phyloP scores from a whole-genome alignment of 768 basidiomycete genomes.

The Lactifluus piperatus region DNA sequence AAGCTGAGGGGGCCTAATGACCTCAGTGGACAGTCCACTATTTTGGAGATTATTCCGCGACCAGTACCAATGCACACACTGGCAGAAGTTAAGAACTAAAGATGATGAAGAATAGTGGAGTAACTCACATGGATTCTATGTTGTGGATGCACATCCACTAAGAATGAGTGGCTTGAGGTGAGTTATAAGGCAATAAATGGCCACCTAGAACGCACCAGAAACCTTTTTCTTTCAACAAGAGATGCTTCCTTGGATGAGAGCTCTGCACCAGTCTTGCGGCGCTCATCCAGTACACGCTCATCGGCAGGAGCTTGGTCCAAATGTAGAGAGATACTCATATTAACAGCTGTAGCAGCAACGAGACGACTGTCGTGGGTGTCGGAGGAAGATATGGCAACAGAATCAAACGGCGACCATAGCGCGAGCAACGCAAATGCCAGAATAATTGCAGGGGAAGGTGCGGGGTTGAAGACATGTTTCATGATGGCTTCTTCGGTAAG shows the following conservation, averaged over 20 bases:
- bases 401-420: conserved; percentile 36
- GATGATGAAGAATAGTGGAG: not conserved
- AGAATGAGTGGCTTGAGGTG: not conserved
- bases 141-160: conserved; percentile 19
- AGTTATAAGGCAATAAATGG: not conserved
- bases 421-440: conserved; percentile 36
- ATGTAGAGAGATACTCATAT: conserved; percentile 39
- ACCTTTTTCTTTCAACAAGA: not conserved
- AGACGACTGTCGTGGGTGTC: conserved; percentile 33
- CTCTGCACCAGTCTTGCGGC: conserved; percentile 5
- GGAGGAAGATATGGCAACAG: conserved; percentile 21
- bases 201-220: not conserved
- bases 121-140: conserved; percentile 17
- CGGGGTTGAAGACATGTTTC: conserved; percentile 34
- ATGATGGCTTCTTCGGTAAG: conserved; percentile 34
- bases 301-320: conserved; percentile 21
- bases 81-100: not conserved
- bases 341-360: conserved; percentile 35
- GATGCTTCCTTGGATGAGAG: conserved; percentile 1
- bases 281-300: conserved; percentile 9
- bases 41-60: conserved; percentile 13
- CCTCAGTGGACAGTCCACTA: not conserved
- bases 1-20: conserved; percentile 3
- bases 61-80: conserved; percentile 21
- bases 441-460: conserved; percentile 35